Percentiles rank a stretch among this genome's conserved stretches.
These are phyloP conservation scores for Dimocarpus longan DNA, from an alignment of 345 rosid genomes.

Conservation along the genomic window DNA sequence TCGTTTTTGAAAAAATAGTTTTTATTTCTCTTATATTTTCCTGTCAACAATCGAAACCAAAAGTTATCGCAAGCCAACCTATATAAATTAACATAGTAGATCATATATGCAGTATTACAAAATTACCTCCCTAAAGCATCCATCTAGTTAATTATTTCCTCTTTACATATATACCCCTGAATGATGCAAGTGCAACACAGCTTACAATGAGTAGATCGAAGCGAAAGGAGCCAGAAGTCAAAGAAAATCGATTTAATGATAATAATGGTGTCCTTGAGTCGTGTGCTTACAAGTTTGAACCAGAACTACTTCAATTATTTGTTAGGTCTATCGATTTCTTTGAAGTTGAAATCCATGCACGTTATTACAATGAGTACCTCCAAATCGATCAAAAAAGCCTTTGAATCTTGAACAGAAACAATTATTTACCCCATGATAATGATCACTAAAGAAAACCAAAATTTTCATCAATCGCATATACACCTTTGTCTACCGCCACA, in stretches of 20 bases:
- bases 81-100: too few species aligned
- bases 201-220: neutral
- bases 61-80: too few species aligned
- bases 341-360: slow-evolving; percentile 1
- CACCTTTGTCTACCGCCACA: neutral
- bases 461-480: neutral
- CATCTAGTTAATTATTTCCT: too few species aligned
- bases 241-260: too few species aligned
- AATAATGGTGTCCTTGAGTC: neutral
- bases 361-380: neutral
- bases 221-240: neutral
- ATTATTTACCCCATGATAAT: too few species aligned
- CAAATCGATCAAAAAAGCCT: neutral
- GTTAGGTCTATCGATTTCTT: neutral
- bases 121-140: too few species aligned
- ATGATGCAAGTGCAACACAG: neutral
- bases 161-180: too few species aligned
- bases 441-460: neutral
- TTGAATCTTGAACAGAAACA: neutral
- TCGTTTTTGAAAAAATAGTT: too few species aligned
- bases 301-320: neutral
- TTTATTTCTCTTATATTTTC: too few species aligned
- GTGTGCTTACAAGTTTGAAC: neutral
- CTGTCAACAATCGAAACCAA: too few species aligned
- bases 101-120: too few species aligned